Evolutionary conservation across 1,139 yeast species (phyloP), one percentile per base, ranked within the genome.

Genomic region (Diutina pseudorugosa): DNA sequence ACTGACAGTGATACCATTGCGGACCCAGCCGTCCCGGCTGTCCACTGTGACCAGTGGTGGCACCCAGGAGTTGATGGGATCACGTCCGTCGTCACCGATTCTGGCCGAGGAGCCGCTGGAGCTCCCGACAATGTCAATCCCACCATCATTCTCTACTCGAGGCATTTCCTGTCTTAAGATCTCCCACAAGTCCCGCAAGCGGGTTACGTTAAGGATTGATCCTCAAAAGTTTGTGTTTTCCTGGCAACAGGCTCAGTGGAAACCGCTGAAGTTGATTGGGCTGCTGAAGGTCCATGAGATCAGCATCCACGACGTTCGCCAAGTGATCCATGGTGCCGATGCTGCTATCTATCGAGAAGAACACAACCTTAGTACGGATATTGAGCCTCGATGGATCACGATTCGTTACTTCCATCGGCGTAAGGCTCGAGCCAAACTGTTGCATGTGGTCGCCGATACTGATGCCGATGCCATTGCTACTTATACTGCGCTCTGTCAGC

Each of bases 281-380:
- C 61, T 62, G 54, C 56, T 53, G 51, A 65, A 65, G 40, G 63
- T 73, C 14, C 76, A 79, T 21, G 74, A 69, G 50, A 71, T 90
- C 54, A 70, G 76, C n/a, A 71, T 89, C 16, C 96, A 87, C 62
- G 80, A 81, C 53, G 85, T 93, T 47, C 80, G 81, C 57, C 83
- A 81, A 54, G 76, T 89, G 1, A 69, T 90, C 53, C 71, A 76
- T 11, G 89, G 83, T 11, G 76, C 73, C 14, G 85, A 85, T 58
- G 97, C 96, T 1, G 74, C 78, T 27, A 85, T 86, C 57, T 91
- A 89, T 62, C 71, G 96, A 55, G 96, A 91, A 61, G 95, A 88
- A 64, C 77, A 87, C 57, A 83, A 84, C 50, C 77, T 90, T 1
- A 78, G 91, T 1, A 71, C 79, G 50, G 90, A 85, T 51, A 77